Conservation (phyloP, 257 asterid genomes). For the Ilex aquifolium region DNA sequence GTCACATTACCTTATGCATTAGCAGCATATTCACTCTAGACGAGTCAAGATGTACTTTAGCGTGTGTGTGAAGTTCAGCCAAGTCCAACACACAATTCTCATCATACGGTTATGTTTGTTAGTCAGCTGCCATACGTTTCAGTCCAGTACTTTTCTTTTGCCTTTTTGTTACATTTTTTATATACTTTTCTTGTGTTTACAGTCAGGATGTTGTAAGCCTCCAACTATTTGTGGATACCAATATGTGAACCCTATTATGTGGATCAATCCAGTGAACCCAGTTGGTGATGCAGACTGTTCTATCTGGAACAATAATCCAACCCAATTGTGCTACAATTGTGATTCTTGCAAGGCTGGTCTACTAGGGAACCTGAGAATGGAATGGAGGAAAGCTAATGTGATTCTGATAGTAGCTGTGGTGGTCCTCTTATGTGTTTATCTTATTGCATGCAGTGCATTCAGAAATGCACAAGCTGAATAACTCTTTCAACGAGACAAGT, state of each 20-base stretch:
- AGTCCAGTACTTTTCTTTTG: too few species aligned
- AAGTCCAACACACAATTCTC: too few species aligned
- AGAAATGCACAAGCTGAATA: constrained; percentile 72
- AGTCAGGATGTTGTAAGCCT: constrained; percentile 97
- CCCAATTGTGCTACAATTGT: constrained; percentile 67
- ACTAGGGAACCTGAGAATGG: constrained; percentile 61
- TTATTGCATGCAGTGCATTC: constrained; percentile 76
- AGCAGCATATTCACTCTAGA: too few species aligned
- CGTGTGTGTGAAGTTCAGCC: too few species aligned
- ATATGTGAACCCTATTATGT: constrained; percentile 46
- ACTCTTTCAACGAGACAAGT: constrained; percentile 51
- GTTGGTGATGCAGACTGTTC: constrained; percentile 50
- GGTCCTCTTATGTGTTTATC: constrained; percentile 55
- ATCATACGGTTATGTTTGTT: too few species aligned
- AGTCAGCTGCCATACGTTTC: too few species aligned
- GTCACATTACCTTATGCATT: too few species aligned
- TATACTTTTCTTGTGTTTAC: constrained; percentile 3
- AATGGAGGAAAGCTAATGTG: constrained; percentile 73
- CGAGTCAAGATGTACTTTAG: too few species aligned
- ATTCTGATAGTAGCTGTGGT: constrained; percentile 68
- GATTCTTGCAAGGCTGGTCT: constrained; percentile 82
- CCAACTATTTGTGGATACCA: constrained; percentile 67
- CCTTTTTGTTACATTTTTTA: not conserved
- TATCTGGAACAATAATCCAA: constrained; percentile 65
- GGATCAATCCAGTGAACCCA: constrained; percentile 58